Evolutionary conservation across 768 basidiomycete species (phyloP).

Genomic region (Kwoniella sp.): DNA sequence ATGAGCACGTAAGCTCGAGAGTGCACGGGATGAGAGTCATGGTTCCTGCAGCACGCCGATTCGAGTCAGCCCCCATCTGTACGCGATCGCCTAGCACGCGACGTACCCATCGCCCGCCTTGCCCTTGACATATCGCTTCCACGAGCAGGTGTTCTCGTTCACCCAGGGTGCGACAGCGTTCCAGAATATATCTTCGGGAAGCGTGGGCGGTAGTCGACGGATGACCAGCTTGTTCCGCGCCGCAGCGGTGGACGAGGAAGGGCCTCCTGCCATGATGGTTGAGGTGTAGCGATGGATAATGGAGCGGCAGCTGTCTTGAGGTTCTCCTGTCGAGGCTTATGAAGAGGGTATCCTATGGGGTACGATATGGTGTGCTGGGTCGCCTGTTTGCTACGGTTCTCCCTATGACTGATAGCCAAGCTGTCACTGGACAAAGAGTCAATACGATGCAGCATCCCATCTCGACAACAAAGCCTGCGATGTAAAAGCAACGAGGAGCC

Average conservation of each 20-base stretch:
- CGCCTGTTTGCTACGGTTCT: no score
- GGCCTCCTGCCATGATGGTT: neutral
- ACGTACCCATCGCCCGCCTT: slow-evolving; percentile 36
- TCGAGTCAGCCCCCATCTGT: slow-evolving; percentile 54
- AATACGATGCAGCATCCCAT: no score
- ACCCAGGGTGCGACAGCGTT: slow-evolving; percentile 82
- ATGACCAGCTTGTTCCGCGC: slow-evolving; percentile 67
- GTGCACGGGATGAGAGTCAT: slow-evolving; percentile 76
- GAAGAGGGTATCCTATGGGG: no score
- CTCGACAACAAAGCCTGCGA: no score
- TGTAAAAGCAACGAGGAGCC: no score
- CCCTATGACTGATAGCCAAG: no score
- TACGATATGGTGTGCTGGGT: no score
- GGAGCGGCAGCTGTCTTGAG: no score
- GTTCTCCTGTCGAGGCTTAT: no score
- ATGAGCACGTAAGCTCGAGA: slow-evolving; percentile 92
- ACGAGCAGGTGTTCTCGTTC: slow-evolving; percentile 56
- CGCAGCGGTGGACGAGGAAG: slow-evolving; percentile 9
- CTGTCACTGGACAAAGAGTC: no score
- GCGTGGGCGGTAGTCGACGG: slow-evolving; percentile 79
- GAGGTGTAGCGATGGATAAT: neutral
- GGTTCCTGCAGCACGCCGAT: slow-evolving; percentile 50
- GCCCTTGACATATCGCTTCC: slow-evolving; percentile 44
- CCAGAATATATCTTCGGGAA: slow-evolving; percentile 93
- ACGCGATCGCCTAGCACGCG: neutral